A percentile compares a stretch with the other conserved stretches of the same genome.
Conservation (phyloP, 805 yeast genomes). For the Candida bentonensis region DNA sequence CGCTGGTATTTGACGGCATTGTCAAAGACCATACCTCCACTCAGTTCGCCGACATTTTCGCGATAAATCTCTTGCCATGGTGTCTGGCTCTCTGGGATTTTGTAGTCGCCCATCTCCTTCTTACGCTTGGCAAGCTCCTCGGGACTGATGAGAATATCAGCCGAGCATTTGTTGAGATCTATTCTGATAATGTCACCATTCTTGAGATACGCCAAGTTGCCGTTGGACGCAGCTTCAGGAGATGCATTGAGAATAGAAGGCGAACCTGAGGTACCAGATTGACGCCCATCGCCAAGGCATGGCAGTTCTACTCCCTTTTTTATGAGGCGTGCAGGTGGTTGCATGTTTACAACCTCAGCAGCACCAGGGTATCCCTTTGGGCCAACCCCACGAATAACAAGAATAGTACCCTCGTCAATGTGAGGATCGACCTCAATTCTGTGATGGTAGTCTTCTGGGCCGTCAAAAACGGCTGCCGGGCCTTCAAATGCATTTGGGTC, state of each 20-base stretch:
- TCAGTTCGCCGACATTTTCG: conserved; percentile 15
- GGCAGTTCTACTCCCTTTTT: conserved; percentile 13
- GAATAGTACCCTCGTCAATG: conserved; percentile 11
- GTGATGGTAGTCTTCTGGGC: conserved; percentile 16
- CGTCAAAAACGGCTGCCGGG: conserved; percentile 16
- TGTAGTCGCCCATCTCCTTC: conserved; percentile 1
- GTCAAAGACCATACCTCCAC: conserved; percentile 17
- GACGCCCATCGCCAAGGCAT: conserved; percentile 18
- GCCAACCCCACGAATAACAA: conserved; percentile 17
- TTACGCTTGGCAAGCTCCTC: conserved; percentile 11
- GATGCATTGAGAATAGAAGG: conserved; percentile 17
- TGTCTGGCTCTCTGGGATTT: conserved; percentile 14
- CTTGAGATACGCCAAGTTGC: conserved; percentile 13
- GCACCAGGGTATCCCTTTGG: conserved; percentile 19
- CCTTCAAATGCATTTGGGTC: conserved; percentile 18
- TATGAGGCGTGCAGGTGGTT: conserved; percentile 14
- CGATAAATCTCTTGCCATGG: conserved; percentile 20
- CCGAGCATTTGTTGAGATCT: conserved; percentile 12
- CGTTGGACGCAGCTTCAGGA: conserved; percentile 16
- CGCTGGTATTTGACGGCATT: conserved; percentile 16
- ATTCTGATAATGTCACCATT: conserved; percentile 15
- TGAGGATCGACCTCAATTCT: conserved; percentile 9
- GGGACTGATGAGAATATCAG: conserved; percentile 11
- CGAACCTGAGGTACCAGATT: conserved; percentile 17
- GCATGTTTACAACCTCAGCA: conserved; percentile 18